Evolutionary conservation across 331 rosid species (phyloP).

Genomic region (Rhamnella rubrinervis): DNA sequence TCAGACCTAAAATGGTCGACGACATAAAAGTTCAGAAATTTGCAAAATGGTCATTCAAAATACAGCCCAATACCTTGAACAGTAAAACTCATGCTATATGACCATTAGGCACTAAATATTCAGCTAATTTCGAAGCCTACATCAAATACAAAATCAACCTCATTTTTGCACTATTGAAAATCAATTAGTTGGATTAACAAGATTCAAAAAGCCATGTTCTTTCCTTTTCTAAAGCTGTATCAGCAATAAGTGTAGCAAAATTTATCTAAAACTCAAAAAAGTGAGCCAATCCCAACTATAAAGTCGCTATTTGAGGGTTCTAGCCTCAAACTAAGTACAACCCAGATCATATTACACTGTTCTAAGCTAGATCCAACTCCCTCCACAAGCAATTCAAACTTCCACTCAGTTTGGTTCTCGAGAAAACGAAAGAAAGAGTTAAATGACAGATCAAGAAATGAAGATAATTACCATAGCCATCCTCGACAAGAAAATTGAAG

Average conservation of each 20-base stretch:
- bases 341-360: slow-evolving; percentile 8
- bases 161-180: background rate
- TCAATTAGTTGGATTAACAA: background rate
- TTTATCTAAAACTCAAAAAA: slow-evolving; percentile 5
- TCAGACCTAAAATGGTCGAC: background rate
- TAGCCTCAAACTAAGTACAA: slow-evolving; percentile 6
- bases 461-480: slow-evolving; percentile 64
- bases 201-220: slow-evolving; percentile 2
- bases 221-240: background rate
- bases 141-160: background rate
- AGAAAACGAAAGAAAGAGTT: slow-evolving; percentile 10
- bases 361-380: slow-evolving; percentile 44
- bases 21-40: background rate
- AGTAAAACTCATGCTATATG: background rate
- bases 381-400: slow-evolving; percentile 31
- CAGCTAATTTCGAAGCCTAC: slow-evolving; percentile 4
- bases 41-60: slow-evolving; percentile 2
- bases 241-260: slow-evolving; percentile 14
- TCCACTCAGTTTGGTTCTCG: background rate
- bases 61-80: background rate
- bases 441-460: slow-evolving; percentile 17
- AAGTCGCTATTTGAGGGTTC: slow-evolving; percentile 8
- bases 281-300: slow-evolving; percentile 14
- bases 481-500: slow-evolving; percentile 78
- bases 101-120: background rate